Conservation (phyloP, 371 early-diverging fungal genomes). For the Nosema muscidifuracis region DNA sequence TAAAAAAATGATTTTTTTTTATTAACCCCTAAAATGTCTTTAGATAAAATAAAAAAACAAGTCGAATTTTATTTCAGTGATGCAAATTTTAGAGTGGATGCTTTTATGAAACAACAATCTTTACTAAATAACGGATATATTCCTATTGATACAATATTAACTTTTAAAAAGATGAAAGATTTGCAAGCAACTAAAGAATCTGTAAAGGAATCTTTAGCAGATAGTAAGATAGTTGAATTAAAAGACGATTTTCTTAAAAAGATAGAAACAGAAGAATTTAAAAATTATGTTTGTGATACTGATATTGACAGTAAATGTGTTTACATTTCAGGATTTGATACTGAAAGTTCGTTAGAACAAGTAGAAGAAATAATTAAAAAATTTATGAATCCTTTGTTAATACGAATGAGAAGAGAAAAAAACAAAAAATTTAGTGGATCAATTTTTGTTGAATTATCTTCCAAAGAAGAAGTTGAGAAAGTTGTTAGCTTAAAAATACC, state of each 20-base stretch:
- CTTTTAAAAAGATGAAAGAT: constrained; percentile 55
- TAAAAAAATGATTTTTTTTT: background rate
- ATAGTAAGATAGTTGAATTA: constrained; percentile 41
- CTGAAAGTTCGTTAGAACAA: constrained; percentile 49
- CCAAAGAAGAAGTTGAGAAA: constrained; percentile 49
- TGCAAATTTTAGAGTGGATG: constrained; percentile 60
- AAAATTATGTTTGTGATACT: constrained; percentile 41
- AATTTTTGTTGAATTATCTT: constrained; percentile 55
- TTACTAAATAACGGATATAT: constrained; percentile 48
- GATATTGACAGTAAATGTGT: constrained; percentile 30
- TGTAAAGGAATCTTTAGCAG: constrained; percentile 46
- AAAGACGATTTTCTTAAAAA: constrained; percentile 51
- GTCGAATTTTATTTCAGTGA: constrained; percentile 63
- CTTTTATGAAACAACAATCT: constrained; percentile 52
- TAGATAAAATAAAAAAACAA: constrained; percentile 56
- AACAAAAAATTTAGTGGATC: constrained; percentile 56
- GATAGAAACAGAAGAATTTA: constrained; percentile 50
- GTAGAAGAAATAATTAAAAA: constrained; percentile 42
- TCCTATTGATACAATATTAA: constrained; percentile 47
- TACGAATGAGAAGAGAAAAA: constrained; percentile 55
- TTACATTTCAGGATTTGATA: constrained; percentile 47
- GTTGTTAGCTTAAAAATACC: constrained; percentile 29
- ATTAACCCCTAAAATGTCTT: constrained; percentile 1
- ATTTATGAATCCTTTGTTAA: constrained; percentile 29
- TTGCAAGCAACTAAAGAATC: constrained; percentile 41